Evolutionary conservation across 73 alveolate species (phyloP), one percentile per base, ranked within the genome.

Genomic region (Paramecium caudatum): DNA sequence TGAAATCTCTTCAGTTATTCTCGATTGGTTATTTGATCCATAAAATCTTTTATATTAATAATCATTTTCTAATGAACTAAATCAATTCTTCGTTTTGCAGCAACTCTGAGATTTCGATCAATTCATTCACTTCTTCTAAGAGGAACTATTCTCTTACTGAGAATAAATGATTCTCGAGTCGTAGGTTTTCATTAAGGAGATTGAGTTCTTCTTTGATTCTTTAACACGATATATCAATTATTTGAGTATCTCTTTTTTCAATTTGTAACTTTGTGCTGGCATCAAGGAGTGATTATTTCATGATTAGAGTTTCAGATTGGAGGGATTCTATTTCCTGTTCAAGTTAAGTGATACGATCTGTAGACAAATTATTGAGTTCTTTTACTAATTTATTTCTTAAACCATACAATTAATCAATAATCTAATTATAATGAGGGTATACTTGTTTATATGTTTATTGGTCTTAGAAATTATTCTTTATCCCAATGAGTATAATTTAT

Each of bases 121-220:
- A 74, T 74, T 41, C 62, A 15, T 74, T 23, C 6, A 27, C 88
- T 30, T 74, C 88, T 7, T 74, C 69, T 0, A 41, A 39, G 15
- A 74, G 32, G 8, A 74, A 41, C 19, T 15, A 13, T 19, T 41
- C 39, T 21, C 32, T 74, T n/a, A 10, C 10, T 13, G 17, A 36
- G 43, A 37, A 74, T 27, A 27, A 74, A 4, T 37, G 46, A 74
- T 74, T 74, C 39, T 74, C 88, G 9, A 74, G 15, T 39, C 88
- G 36, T 12, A 41, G 19, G 21, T 74, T 25, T 12, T 74, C 88
- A 30, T 74, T 47, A 36, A 74, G 65, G 7, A 41, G 17, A 36
- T 5, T 10, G 16, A 74, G 19, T 45, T 74, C 88, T 27, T 37
- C 3, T 17, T 74, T 27, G 19, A 74, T 74, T 4, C 88, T 74